These are phyloP conservation scores for Andrographis paniculata DNA, from an alignment of 305 asterid species.

Conservation along the genomic window DNA sequence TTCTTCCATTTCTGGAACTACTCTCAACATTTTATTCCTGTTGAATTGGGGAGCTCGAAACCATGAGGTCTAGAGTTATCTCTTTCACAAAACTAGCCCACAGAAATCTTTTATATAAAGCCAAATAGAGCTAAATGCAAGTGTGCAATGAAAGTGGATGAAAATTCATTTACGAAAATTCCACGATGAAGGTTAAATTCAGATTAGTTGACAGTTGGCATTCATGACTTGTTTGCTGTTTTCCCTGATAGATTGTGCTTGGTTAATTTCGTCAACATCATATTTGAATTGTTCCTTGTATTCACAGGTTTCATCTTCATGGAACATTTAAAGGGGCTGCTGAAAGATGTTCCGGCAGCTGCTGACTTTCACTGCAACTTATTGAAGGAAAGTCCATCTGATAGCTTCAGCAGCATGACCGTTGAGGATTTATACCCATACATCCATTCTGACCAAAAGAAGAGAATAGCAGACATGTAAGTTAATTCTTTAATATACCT, in stretches of 20 bases:
- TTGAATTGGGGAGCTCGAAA: slow-evolving; percentile 1
- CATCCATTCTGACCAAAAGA: not conserved
- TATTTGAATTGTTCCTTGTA: slow-evolving; percentile 4
- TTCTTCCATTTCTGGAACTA: not conserved
- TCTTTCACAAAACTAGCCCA: not conserved
- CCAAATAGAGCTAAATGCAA: not conserved
- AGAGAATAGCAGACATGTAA: slow-evolving; percentile 3
- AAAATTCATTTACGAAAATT: too few species aligned
- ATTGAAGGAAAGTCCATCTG: not conserved
- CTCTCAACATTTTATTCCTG: not conserved
- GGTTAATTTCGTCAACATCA: slow-evolving; percentile 6
- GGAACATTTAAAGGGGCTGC: slow-evolving; percentile 43
- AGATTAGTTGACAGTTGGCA: not conserved
- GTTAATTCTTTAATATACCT: not conserved
- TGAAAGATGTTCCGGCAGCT: slow-evolving; percentile 26
- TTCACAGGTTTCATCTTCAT: slow-evolving; percentile 38
- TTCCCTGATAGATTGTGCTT: not conserved
- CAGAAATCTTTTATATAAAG: not conserved
- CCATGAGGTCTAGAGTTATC: not conserved
- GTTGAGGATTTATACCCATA: not conserved
- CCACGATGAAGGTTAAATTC: not conserved
- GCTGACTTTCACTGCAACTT: not conserved
- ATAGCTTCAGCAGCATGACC: not conserved
- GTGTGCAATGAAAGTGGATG: too few species aligned
- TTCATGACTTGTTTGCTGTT: not conserved